Evolutionary conservation across 2,329 filamentous ascomycete genomes (phyloP), one percentile per base, ranked within the genome.

Genomic region (Hypoxylon sp.): DNA sequence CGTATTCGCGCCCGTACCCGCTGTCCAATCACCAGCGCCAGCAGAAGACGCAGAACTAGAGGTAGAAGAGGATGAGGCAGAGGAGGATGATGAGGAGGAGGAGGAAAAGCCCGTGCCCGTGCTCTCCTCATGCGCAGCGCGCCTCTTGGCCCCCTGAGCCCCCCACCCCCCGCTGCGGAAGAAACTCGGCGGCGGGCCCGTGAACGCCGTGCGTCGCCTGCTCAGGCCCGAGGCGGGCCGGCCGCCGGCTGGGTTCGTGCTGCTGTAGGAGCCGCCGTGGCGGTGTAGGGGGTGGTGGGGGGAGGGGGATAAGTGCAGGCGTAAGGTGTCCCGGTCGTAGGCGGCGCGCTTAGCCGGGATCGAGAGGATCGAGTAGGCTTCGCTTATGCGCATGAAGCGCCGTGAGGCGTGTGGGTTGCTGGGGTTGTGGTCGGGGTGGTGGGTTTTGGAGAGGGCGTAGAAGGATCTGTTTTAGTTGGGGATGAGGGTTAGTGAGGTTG

Each of bases 391-490:
- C 79, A 94, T 89, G 85, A 97, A 99, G 77, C 90, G 92, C 63
- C 87, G 82, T 3, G 90, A 85, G 68, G 94, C 92, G 64, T 82
- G 78, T 3, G 92, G 91, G 80, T 97, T 91, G 73, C 87, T 77
- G 3, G 86, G 93, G 84, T 98, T 97, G 78, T 90, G 89, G 85
- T 99, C 96, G 0, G 96, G 96, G 80, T 99, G 96, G 85, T 97
- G 91, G 59, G 87, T 83, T 81, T 98, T 97, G 76, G 94, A 97
- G 78, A 98, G 92, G 67, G 86, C 81, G 85, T 98, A 98, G 87
- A 98, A 99, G 72, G 88, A 88, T 75, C 87, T 90, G 63, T 28
- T 41, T n/a, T 6, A 23, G 55, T 13, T 34, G 25, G 23, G 17
- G 61, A 48, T 23, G 65, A 46, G n/a, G 9, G 46, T 43, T 14